Base-by-base conservation (phyloP, 352 stramenopile genomes). In the Halophytophthora batemanensis region DNA sequence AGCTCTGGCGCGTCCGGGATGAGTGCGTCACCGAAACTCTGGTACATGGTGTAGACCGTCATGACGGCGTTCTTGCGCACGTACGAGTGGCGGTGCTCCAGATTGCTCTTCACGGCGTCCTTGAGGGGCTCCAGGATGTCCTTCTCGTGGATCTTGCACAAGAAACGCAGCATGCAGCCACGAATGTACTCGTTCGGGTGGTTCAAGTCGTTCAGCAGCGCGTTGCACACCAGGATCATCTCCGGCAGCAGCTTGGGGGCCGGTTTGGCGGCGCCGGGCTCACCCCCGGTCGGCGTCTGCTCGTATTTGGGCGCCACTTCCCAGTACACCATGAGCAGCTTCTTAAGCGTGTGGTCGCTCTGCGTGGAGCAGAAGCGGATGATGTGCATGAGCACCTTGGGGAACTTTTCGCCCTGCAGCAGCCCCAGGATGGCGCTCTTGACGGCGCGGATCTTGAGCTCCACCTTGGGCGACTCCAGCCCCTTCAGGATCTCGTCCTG, bases 211-310 rank as follows among this genome's bases (percentile, higher is more conserved):
- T 99, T 99, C 59, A 98, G 88, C 37, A 99, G 78, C 10, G 97
- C 97, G 61, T 99, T 99, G 71, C 97, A 99, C 10, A 99, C 87
- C 18, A 99, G 75, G 71, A 99, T 99, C 96, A 99, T 99, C 79
- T 99, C 97, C 1, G 96, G 96, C 29, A 99, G 74, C 17, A 99
- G 82, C 72, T 99, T 99, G 21, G 91, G 86, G 21, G 74, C 56
- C 18, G 76, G 57, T 40, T 58, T 70, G 48, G 36, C 46, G 43
- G 38, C 61, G 31, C 64, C 56, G 45, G 79, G 41, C 25, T 58
- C 61, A 3, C 56, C 45, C 14, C 42, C 47, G 13, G 36, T 66
- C 45, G 60, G 67, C 70, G 49, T 18, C 12, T 93, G 87, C 69
- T 98, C 95, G 66, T 98, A 98, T 71, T 99, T 99, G 23, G 95